These are phyloP conservation scores for Scleroderma citrinum DNA, from an alignment of 768 basidiomycete species.

Conservation along the genomic window DNA sequence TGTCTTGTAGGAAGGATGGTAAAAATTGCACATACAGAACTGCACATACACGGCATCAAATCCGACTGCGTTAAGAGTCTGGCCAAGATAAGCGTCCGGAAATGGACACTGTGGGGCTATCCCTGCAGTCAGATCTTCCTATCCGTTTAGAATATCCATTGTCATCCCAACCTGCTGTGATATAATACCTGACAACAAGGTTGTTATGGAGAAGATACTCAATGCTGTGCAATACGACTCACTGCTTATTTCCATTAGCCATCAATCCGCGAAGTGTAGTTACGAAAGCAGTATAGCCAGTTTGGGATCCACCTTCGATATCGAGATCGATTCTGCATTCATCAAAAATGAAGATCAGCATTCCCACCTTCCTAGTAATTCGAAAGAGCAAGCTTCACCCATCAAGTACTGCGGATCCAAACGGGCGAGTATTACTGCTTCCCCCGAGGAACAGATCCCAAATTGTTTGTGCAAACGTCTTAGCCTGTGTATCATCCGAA, in stretches of 20 bases:
- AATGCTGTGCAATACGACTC: conserved; percentile 4
- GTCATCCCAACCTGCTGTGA: conserved; percentile 32
- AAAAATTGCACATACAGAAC: conserved; percentile 30
- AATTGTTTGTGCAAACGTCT: conserved; percentile 56
- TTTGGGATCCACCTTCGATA: conserved; percentile 38
- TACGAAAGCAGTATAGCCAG: conserved; percentile 26
- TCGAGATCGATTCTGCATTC: conserved; percentile 36
- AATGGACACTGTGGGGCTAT: conserved; percentile 40
- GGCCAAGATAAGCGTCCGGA: conserved; percentile 41
- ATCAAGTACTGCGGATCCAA: conserved; percentile 66
- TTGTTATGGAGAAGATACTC: conserved; percentile 4
- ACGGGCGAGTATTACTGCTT: conserved; percentile 55
- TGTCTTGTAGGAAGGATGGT: neutral
- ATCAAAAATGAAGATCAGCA: neutral
- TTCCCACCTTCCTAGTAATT: too few relatives aligned
- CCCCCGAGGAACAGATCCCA: conserved; percentile 70
- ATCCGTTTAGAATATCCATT: neutral
- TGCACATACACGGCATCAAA: conserved; percentile 50
- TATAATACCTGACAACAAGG: conserved; percentile 31
- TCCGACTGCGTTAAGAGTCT: conserved; percentile 34
- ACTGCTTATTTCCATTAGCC: conserved; percentile 23
- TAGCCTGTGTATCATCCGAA: conserved; percentile 49
- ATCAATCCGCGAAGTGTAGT: conserved; percentile 22
- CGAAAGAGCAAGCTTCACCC: conserved; percentile 39
- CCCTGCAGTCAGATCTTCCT: neutral